A percentile compares a stretch with the other conserved stretches of the same genome.
Conservation (phyloP, 805 yeast genomes). For the Hanseniaspora lachancei region DNA sequence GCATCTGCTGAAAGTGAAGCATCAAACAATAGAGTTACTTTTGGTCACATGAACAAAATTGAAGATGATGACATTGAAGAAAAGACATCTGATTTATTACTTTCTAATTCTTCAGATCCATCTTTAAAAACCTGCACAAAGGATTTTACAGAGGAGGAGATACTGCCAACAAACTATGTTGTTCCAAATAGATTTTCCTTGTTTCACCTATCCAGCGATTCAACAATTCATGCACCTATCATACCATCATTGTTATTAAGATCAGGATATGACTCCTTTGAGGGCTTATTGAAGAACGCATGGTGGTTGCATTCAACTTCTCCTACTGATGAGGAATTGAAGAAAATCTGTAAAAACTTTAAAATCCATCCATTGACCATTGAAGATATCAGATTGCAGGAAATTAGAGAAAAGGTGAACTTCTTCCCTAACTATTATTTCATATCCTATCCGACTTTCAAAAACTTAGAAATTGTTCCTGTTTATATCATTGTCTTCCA, state of each 20-base stretch:
- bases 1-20: neutral
- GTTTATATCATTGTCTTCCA: slow-evolving; percentile 62
- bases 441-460: slow-evolving; percentile 94
- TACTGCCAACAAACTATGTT: slow-evolving; percentile 12
- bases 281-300: slow-evolving; percentile 55
- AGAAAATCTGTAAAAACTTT: slow-evolving; percentile 78
- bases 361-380: slow-evolving; percentile 97
- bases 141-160: slow-evolving; percentile 6
- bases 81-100: slow-evolving; percentile 3
- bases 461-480: slow-evolving; percentile 66
- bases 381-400: slow-evolving; percentile 93
- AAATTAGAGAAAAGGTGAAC: slow-evolving; percentile 94
- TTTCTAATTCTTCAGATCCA: neutral
- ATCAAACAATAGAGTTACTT: slow-evolving; percentile 24
- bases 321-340: slow-evolving; percentile 93
- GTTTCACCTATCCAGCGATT: slow-evolving; percentile 69
- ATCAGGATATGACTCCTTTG: slow-evolving; percentile 44
- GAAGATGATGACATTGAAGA: slow-evolving; percentile 18
- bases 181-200: slow-evolving; percentile 73
- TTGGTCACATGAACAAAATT: slow-evolving; percentile 31
- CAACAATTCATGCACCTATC: slow-evolving; percentile 81
- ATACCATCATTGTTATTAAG: slow-evolving; percentile 55
- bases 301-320: slow-evolving; percentile 96
- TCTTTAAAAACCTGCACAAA: neutral
- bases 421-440: slow-evolving; percentile 79